Conservation (phyloP, 805 yeast genomes). For the Martiniozyma abietophila region DNA sequence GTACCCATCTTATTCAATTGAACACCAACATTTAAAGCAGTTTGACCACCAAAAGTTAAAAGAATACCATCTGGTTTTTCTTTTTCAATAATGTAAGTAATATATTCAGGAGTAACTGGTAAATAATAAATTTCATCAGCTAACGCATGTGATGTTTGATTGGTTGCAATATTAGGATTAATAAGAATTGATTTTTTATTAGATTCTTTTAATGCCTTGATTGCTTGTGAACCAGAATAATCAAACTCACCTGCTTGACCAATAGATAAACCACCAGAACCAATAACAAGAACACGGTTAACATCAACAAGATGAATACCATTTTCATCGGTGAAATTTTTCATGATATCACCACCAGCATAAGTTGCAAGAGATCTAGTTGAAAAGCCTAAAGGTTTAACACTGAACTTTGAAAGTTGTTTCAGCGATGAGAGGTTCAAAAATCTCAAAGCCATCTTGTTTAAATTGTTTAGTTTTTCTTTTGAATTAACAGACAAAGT, state of each 20-base stretch:
- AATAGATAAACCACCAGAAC: conserved; percentile 96
- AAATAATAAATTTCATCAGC: conserved; percentile 97
- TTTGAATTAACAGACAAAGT: too few species aligned
- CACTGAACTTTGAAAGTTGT: conserved; percentile 1
- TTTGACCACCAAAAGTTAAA: conserved; percentile 98
- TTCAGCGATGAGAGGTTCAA: conserved; percentile 2
- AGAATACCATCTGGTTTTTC: conserved; percentile 97
- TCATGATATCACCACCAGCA: conserved; percentile 55
- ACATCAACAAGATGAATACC: conserved; percentile 71
- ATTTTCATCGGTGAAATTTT: conserved; percentile 48
- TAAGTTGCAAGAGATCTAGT: conserved; percentile 28
- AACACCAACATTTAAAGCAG: conserved; percentile 94
- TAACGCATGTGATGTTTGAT: conserved; percentile 94
- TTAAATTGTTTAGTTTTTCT: too few species aligned
- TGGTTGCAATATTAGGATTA: conserved; percentile 97
- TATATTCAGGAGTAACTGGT: conserved; percentile 97
- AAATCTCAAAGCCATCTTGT: conserved; percentile 4
- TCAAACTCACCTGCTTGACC: conserved; percentile 99
- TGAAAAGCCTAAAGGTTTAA: neutral
- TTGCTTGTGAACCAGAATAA: conserved; percentile 98
- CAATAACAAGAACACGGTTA: conserved; percentile 79
- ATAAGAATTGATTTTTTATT: conserved; percentile 93
- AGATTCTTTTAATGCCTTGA: conserved; percentile 96
- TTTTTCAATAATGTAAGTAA: conserved; percentile 86
- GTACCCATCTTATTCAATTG: conserved; percentile 77